These are phyloP conservation scores for Tolypocladium ophioglossoides DNA, from an alignment of 2,329 filamentous ascomycete genomes.

Conservation along the genomic window DNA sequence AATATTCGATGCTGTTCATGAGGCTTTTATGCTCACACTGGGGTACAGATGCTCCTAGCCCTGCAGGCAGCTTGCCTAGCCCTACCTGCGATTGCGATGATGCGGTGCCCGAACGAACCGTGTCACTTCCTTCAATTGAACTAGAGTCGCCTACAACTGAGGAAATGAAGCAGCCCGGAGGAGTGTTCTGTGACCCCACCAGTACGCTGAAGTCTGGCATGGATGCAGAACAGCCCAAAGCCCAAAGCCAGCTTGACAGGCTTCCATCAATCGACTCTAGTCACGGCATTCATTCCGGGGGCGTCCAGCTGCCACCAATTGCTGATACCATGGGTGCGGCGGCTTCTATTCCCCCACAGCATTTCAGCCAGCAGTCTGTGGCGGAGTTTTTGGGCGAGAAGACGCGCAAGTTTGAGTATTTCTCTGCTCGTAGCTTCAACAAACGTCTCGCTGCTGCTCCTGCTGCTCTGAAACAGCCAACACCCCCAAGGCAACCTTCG, in stretches of 20 bases:
- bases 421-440: not conserved
- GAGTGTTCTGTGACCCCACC: not conserved
- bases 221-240: not conserved
- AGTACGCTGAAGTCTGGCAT: not conserved
- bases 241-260: not conserved
- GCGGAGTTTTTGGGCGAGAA: conserved; percentile 22
- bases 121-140: not conserved
- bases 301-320: conserved; percentile 3
- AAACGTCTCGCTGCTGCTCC: not conserved
- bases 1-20: too few species aligned
- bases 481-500: not conserved
- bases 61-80: not conserved
- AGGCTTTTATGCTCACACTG: not conserved
- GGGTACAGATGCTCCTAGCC: not conserved
- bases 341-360: not conserved
- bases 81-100: not conserved
- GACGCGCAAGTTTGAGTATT: conserved; percentile 21
- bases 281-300: not conserved
- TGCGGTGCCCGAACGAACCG: not conserved
- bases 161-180: not conserved
- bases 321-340: conserved; percentile 5
- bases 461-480: not conserved
- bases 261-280: not conserved
- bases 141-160: not conserved
- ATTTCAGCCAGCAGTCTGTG: not conserved